These are phyloP conservation scores for Dactylellina leptospora DNA, from an alignment of 2,329 filamentous ascomycete species.

Conservation along the genomic window DNA sequence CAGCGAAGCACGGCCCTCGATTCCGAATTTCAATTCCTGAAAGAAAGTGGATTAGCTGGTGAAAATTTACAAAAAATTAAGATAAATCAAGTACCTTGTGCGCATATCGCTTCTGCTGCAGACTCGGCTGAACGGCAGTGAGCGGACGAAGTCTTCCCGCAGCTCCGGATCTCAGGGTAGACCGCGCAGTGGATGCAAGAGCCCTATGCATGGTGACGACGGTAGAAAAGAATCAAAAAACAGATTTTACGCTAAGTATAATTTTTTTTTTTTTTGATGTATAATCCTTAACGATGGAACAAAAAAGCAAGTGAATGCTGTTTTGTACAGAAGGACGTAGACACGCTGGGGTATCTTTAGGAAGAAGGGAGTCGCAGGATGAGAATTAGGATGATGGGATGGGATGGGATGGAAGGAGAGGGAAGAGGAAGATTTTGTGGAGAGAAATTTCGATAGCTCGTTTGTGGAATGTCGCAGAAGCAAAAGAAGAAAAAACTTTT, in stretches of 20 bases:
- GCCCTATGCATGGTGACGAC: conserved; percentile 87
- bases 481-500: conserved; percentile 50
- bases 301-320: conserved; percentile 26
- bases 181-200: conserved; percentile 80
- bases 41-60: conserved; percentile 55
- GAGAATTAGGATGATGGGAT: conserved; percentile 56
- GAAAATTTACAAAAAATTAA: conserved; percentile 27
- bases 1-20: conserved; percentile 87
- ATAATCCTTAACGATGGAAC: conserved; percentile 27
- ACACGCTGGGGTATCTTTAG: conserved; percentile 31
- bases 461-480: conserved; percentile 55
- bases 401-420: conserved; percentile 55
- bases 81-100: conserved; percentile 78
- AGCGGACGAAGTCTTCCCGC: conserved; percentile 65
- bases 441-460: conserved; percentile 57
- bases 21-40: conserved; percentile 97
- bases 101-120: conserved; percentile 91
- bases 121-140: conserved; percentile 70
- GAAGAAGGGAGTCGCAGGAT: conserved; percentile 49
- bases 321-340: conserved; percentile 33
- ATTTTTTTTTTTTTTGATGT: conserved; percentile 4
- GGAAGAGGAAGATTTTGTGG: conserved; percentile 59
- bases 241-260: not conserved
- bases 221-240: conserved; percentile 21
- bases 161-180: conserved; percentile 68